Conservation (phyloP, 106 monocot genomes). For the Allium sativum region DNA sequence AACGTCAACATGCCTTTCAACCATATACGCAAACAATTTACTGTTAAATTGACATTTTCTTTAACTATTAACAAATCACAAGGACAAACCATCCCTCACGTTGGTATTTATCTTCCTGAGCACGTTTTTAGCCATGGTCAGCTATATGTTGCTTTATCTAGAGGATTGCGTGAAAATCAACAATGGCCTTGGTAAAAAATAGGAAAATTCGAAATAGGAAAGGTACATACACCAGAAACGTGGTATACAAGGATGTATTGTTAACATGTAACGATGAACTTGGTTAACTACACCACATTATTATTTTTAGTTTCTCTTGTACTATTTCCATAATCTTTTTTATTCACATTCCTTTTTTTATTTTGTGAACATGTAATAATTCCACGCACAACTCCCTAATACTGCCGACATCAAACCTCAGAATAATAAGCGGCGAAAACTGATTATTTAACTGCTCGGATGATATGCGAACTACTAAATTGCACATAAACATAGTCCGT, state of each 20-base stretch:
- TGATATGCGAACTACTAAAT: too few relatives aligned
- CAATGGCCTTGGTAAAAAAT: background rate
- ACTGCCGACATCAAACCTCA: too few relatives aligned
- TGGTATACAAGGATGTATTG: background rate
- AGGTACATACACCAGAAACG: background rate
- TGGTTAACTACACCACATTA: too few relatives aligned
- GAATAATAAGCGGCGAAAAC: too few relatives aligned
- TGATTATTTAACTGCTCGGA: too few relatives aligned
- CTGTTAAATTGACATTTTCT: background rate
- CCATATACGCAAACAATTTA: background rate
- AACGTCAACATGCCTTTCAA: background rate
- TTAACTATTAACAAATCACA: slow-evolving; percentile 1
- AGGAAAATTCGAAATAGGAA: background rate
- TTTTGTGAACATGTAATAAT: too few relatives aligned
- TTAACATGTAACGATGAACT: too few relatives aligned
- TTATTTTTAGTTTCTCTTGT: too few relatives aligned
- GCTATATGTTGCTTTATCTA: background rate
- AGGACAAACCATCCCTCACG: background rate
- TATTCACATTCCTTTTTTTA: too few relatives aligned
- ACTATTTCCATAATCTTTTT: too few relatives aligned
- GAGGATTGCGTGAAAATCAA: background rate
- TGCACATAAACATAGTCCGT: too few relatives aligned
- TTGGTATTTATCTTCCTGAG: slow-evolving; percentile 3
- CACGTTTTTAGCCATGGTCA: slow-evolving; percentile 1
- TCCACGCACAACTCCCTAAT: too few relatives aligned